Percentiles rank a stretch among this genome's conserved stretches.
Evolutionary conservation across 2,329 filamentous ascomycete species (phyloP).

Genomic region (Chaetomiaceae sp.): DNA sequence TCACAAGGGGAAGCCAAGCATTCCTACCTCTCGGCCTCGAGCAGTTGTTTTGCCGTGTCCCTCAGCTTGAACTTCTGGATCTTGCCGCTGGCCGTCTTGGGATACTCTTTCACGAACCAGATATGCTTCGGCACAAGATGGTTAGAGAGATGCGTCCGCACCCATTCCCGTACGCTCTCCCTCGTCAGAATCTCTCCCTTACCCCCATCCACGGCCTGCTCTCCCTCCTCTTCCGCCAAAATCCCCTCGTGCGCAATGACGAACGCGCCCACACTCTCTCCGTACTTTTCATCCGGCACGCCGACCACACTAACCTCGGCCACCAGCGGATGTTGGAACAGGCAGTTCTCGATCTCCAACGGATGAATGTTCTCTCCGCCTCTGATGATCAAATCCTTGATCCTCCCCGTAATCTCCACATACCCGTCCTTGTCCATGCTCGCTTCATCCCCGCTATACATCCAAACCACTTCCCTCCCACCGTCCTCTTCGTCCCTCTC

Average conservation of each 20-base stretch:
- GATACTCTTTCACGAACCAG: constrained; percentile 82
- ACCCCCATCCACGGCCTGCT: constrained; percentile 24
- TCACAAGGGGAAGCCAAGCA: no score
- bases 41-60: constrained; percentile 52
- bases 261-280: constrained; percentile 84
- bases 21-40: constrained; percentile 9
- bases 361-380: constrained; percentile 97
- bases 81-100: constrained; percentile 95
- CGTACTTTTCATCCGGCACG: constrained; percentile 74
- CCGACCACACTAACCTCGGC: constrained; percentile 79
- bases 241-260: constrained; percentile 52
- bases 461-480: constrained; percentile 63
- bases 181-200: constrained; percentile 40
- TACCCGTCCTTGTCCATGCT: constrained; percentile 79
- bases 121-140: constrained; percentile 84
- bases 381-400: constrained; percentile 93
- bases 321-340: constrained; percentile 68
- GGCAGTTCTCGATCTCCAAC: constrained; percentile 83
- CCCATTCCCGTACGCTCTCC: constrained; percentile 66
- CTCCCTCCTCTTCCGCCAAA: constrained; percentile 31
- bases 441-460: constrained; percentile 91
- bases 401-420: constrained; percentile 80
- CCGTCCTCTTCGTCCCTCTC: constrained; percentile 33
- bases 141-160: constrained; percentile 60
- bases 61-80: constrained; percentile 89